Base-by-base conservation (phyloP, 129 eudicot species). In the Ambrosia trifida region DNA sequence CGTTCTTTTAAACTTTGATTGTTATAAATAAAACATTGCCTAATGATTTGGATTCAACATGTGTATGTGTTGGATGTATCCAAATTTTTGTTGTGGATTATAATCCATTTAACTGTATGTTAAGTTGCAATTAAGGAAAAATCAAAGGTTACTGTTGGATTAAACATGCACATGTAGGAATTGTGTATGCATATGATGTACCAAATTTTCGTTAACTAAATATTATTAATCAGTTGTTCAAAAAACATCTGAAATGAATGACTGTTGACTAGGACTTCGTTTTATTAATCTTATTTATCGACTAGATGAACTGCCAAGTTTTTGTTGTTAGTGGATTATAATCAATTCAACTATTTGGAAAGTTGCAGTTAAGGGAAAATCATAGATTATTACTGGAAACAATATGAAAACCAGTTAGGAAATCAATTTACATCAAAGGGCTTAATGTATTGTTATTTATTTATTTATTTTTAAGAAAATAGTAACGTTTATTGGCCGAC, bases 311-410 rank as follows among this genome's bases (percentile, higher is more conserved):
- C 28, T 24, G 1, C 28, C 28, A 24, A 24, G 28, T 24, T 24
- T 24, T 24, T 24, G 28, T 24, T 24, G 28, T 24, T 24, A 24
- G n/a, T 51, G 18, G 28, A 10, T 2, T 17, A 52, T 30, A 52
- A 49, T 50, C 44, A 50, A 9, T 70, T 19, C 43, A 56, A 70
- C 36, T 53, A 70, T 52, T 11, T 33, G 18, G 38, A 52, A 56
- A 38, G 13, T 70, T 52, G n/a, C 64, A 19, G 52, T 54, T 19
- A 70, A 57, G 35, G 63, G 63, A 24, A 10, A 11, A 28, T 57
- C 63, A 57, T 57, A 24, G 36, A 28, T 24, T 11, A 57, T 36
- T 57, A 28, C 1, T 58, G 11, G 40, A 28, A 58, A 58, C 10
- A 30, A 30, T 58, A 12, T 11, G 12, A 13, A 47, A 58, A 58